These are phyloP conservation scores for Blastobotrys petasosporus DNA, from an alignment of 1,139 yeast species.

Conservation along the genomic window DNA sequence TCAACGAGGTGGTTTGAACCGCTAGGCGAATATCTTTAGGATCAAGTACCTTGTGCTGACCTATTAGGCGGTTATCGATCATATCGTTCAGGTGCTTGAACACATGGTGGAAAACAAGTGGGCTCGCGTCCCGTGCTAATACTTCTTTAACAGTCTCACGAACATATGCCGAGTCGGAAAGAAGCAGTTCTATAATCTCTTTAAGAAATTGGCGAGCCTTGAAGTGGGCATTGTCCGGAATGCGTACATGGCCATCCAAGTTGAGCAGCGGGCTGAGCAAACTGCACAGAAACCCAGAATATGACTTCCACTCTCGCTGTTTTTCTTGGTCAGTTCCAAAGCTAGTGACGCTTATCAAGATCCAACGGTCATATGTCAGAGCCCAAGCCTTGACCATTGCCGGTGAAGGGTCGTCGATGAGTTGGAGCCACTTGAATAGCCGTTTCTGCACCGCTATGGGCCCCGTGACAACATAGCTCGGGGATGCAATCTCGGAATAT, in stretches of 20 bases:
- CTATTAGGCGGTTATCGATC: slow-evolving; percentile 24
- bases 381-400: slow-evolving; percentile 59
- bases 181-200: slow-evolving; percentile 23
- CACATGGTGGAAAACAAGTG: slow-evolving; percentile 38
- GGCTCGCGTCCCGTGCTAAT: slow-evolving; percentile 42
- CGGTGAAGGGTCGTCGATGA: slow-evolving; percentile 50
- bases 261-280: slow-evolving; percentile 31
- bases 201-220: slow-evolving; percentile 24
- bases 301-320: slow-evolving; percentile 28
- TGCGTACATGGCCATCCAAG: slow-evolving; percentile 19
- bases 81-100: slow-evolving; percentile 31
- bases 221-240: slow-evolving; percentile 24
- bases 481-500: slow-evolving; percentile 49
- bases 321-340: slow-evolving; percentile 10
- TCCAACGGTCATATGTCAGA: slow-evolving; percentile 46
- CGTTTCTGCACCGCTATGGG: slow-evolving; percentile 71
- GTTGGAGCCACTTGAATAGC: slow-evolving; percentile 49
- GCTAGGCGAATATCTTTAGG: slow-evolving; percentile 33
- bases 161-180: slow-evolving; percentile 22
- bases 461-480: slow-evolving; percentile 61
- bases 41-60: neutral
- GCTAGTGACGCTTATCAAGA: slow-evolving; percentile 36
- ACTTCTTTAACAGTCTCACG: slow-evolving; percentile 47
- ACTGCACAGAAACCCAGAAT: slow-evolving; percentile 45
- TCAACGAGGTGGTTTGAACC: slow-evolving; percentile 39